These are phyloP conservation scores for Aspergillus puulaauensis DNA, from an alignment of 2,329 filamentous ascomycete species.

Conservation along the genomic window DNA sequence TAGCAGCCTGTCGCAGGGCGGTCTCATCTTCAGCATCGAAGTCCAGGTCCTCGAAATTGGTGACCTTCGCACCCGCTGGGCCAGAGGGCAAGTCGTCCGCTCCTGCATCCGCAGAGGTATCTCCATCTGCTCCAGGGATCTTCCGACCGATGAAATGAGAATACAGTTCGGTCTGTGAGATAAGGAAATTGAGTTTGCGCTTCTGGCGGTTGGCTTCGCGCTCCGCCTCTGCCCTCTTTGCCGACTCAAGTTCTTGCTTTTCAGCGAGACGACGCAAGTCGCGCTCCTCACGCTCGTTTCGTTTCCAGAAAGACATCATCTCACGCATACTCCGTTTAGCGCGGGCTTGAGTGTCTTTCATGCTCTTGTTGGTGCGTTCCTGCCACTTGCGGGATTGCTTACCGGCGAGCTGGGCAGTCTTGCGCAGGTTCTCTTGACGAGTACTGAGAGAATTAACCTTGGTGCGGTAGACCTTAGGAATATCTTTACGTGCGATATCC, in stretches of 20 bases:
- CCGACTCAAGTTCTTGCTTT: constrained; percentile 92
- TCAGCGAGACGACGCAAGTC: constrained; percentile 92
- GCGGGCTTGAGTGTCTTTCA: constrained; percentile 93
- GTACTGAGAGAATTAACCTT: constrained; percentile 82
- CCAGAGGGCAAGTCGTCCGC: constrained; percentile 56
- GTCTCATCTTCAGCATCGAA: constrained; percentile 95
- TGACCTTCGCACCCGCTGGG: constrained; percentile 67
- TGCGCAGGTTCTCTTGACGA: constrained; percentile 93
- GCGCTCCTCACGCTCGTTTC: constrained; percentile 95
- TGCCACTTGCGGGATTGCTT: constrained; percentile 99
- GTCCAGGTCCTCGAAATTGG: constrained; percentile 89
- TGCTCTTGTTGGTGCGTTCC: constrained; percentile 95
- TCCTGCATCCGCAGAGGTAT: constrained; percentile 82
- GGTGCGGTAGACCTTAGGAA: constrained; percentile 87
- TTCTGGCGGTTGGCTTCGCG: constrained; percentile 96
- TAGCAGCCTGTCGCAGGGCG: constrained; percentile 75
- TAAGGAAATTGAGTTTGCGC: constrained; percentile 98
- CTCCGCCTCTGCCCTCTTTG: constrained; percentile 93
- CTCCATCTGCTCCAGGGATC: constrained; percentile 95
- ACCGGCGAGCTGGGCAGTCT: constrained; percentile 92
- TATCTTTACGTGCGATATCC: constrained; percentile 88
- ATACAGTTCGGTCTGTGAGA: constrained; percentile 97
- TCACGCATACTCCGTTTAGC: constrained; percentile 98
- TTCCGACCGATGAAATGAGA: constrained; percentile 99
- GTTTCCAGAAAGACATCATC: constrained; percentile 99